These are phyloP conservation scores for Trametes meyenii DNA, from an alignment of 768 basidiomycete species.

Conservation along the genomic window DNA sequence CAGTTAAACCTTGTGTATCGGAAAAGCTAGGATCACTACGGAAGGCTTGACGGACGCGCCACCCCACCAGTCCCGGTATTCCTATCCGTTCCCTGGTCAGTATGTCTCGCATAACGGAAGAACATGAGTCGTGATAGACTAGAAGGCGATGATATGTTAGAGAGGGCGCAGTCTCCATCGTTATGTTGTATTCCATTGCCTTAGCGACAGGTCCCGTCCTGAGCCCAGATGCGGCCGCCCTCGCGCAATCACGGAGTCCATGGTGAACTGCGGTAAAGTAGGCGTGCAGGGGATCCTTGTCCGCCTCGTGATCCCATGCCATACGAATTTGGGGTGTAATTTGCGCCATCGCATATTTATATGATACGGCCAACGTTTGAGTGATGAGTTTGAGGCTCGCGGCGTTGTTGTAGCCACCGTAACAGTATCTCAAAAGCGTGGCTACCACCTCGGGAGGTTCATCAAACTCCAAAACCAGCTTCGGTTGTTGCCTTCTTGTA, in stretches of 20 bases:
- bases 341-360: neutral
- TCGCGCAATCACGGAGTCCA: neutral
- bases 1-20: no score
- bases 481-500: neutral
- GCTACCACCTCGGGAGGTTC: neutral
- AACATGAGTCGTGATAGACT: slow-evolving; percentile 44
- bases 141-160: slow-evolving; percentile 17
- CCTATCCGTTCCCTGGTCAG: no score
- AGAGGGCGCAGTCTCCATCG: slow-evolving; percentile 8
- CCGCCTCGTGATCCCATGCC: neutral
- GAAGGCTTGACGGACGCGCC: no score
- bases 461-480: neutral
- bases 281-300: neutral
- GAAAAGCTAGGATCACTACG: no score
- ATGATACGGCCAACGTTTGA: neutral
- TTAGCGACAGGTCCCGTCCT: neutral
- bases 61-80: no score
- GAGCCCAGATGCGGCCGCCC: slow-evolving; percentile 32
- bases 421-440: neutral
- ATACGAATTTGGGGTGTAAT: neutral
- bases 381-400: neutral
- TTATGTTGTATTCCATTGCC: neutral
- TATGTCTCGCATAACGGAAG: no score
- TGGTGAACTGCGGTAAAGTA: slow-evolving; percentile 2
- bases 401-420: neutral